These are phyloP conservation scores for Zygoascus biomembranicola DNA, from an alignment of 805 yeast genomes.

Conservation along the genomic window DNA sequence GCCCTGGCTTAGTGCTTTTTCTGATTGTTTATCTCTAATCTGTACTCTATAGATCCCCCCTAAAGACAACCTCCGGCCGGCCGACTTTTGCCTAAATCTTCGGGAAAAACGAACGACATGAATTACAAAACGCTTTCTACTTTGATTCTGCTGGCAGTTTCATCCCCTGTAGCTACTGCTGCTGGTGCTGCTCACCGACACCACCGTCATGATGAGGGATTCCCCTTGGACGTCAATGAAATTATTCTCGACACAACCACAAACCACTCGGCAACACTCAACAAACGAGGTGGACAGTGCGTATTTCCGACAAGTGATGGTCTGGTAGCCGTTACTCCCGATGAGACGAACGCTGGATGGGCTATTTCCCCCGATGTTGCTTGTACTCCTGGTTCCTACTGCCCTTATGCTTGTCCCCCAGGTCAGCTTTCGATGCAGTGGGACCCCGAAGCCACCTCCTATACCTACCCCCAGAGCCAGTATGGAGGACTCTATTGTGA, in stretches of 20 bases:
- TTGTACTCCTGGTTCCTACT: conserved; percentile 70
- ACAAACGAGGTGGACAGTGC: conserved; percentile 34
- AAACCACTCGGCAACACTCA: background rate
- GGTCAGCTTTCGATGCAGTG: conserved; percentile 85
- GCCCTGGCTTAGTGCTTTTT: no score
- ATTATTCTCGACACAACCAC: background rate
- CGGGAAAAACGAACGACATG: background rate
- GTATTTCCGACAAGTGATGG: conserved; percentile 60
- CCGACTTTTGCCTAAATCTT: background rate
- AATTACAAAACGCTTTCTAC: background rate
- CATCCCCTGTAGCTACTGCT: background rate
- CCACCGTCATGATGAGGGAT: background rate
- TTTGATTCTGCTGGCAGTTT: background rate
- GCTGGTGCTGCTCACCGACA: conserved; percentile 2
- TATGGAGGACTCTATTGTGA: conserved; percentile 81
- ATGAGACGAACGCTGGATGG: conserved; percentile 69
- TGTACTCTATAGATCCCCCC: no score
- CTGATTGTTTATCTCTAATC: no score
- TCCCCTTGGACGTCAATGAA: background rate
- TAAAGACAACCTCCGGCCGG: background rate
- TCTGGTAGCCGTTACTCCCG: conserved; percentile 58
- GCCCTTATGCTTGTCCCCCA: conserved; percentile 89
- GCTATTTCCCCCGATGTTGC: conserved; percentile 69
- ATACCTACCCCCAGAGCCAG: conserved; percentile 68
- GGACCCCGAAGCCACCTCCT: conserved; percentile 69